Base-by-base conservation (phyloP, 2,329 filamentous ascomycete species). In the Neonectria coccinea region DNA sequence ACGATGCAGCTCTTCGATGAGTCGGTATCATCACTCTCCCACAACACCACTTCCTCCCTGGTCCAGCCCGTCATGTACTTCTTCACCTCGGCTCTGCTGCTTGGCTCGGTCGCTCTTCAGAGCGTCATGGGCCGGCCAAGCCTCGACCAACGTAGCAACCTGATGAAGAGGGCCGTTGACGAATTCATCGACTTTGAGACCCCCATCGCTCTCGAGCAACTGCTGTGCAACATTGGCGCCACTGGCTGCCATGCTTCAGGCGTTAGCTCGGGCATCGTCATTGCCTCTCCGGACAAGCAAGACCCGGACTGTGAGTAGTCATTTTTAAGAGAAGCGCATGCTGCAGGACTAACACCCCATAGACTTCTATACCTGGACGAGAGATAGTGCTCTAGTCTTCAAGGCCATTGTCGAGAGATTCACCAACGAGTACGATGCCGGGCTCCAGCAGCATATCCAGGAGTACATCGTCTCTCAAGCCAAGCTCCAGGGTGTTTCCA, bases 281-380 rank as follows among this genome's bases (percentile, higher is more conserved):
- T 90, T 71, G 88, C 88, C 16, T 85, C 83, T 45, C 88, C 88
- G 4, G 85, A 83, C 66, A 85, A 78, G 39, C 68, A 69, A 16
- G 79, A 85, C 55, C 88, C 88, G 5, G 80, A 88, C 70, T 90
- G 87, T 89, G 77, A 79, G 84, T 75, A 42, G 44, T 31, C 33
- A 36, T 18, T 2, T 29, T 4, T 16, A 16, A 33, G 14, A 36
- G 39, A 42, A 57, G 11, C 10, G 7, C 33, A 2, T 44, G 10
- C 36, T 8, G 5, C 25, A 3, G 50, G 7, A 14, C 47, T 74
- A 18, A 75, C 42, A 59, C 11, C 3, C 11, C 2, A 7, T 11
- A 92, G 91, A 94, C 77, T 94, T 86, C 74, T 94, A 89, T 74
- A 93, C 91, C 1, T 95, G 92, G 92, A 93, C 89, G 1, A 83